These are phyloP conservation scores for Coniella vitis DNA, from an alignment of 2,329 filamentous ascomycete species.

Conservation along the genomic window DNA sequence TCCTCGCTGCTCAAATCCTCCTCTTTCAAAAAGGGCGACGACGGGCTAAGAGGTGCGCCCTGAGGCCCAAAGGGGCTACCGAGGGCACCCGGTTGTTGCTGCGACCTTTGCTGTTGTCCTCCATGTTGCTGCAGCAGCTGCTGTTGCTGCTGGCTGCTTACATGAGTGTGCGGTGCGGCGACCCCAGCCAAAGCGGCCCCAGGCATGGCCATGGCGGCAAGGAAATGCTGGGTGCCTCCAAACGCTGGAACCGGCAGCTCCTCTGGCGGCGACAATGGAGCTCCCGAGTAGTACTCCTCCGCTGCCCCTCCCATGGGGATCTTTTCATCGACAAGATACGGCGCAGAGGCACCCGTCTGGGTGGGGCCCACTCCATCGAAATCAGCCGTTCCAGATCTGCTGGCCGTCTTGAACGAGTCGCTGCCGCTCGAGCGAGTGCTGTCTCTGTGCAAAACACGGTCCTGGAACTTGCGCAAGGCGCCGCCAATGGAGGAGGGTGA, in stretches of 20 bases:
- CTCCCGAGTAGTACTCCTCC: constrained; percentile 22
- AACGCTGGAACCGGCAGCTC: constrained; percentile 2
- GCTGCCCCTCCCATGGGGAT: constrained; percentile 19
- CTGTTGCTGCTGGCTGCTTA: background rate
- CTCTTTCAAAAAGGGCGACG: constrained; percentile 6
- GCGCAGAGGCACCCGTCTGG: constrained; percentile 11
- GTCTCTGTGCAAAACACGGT: constrained; percentile 16
- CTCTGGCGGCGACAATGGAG: constrained; percentile 21
- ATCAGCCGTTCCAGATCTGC: constrained; percentile 8
- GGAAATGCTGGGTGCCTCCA: constrained; percentile 1
- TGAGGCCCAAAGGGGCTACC: constrained; percentile 3
- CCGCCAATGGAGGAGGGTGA: constrained; percentile 4
- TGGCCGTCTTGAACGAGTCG: constrained; percentile 7
- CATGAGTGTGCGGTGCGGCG: constrained; percentile 6
- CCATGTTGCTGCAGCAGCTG: background rate
- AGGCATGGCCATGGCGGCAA: constrained; percentile 13
- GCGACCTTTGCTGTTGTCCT: background rate
- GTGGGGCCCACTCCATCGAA: constrained; percentile 12
- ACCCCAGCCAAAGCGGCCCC: constrained; percentile 8
- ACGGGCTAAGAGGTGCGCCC: constrained; percentile 13
- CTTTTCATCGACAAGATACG: constrained; percentile 16
- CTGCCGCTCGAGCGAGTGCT: constrained; percentile 17
- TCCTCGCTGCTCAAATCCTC: constrained; percentile 14
- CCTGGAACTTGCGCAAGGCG: constrained; percentile 11
- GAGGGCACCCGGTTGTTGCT: background rate